Percentiles rank a stretch among this genome's conserved stretches.
Evolutionary conservation across 495 filamentous ascomycete species (phyloP).

Genomic region (Pyrenula massariospora): DNA sequence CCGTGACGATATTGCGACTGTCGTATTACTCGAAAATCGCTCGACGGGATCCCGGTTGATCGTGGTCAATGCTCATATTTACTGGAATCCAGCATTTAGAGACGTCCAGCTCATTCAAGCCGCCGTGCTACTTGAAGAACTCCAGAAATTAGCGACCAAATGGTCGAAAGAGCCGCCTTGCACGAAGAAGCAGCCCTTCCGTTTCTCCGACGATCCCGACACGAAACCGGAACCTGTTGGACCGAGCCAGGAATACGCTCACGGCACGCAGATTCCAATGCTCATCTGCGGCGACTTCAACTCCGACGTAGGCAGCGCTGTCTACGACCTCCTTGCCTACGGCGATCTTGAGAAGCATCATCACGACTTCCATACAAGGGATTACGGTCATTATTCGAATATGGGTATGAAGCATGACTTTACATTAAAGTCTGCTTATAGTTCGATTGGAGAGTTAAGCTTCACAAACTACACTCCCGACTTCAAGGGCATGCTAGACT

Average conservation of each 20-base stretch:
- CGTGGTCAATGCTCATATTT: slow-evolving; percentile 84
- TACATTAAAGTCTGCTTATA: slow-evolving; percentile 80
- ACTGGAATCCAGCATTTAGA: slow-evolving; percentile 80
- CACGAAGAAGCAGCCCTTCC: slow-evolving; percentile 67
- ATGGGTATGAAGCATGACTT: slow-evolving; percentile 92
- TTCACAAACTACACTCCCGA: slow-evolving; percentile 95
- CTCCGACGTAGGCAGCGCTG: slow-evolving; percentile 68
- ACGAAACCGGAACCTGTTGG: slow-evolving; percentile 36
- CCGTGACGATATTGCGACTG: slow-evolving; percentile 86
- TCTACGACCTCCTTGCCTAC: slow-evolving; percentile 75
- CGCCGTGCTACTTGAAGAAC: slow-evolving; percentile 83
- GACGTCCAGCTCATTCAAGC: slow-evolving; percentile 95
- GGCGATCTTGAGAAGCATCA: slow-evolving; percentile 64
- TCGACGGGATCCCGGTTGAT: slow-evolving; percentile 79
- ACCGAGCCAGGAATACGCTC: slow-evolving; percentile 68
- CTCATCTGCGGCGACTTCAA: slow-evolving; percentile 95
- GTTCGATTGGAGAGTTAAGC: slow-evolving; percentile 60
- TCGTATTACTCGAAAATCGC: slow-evolving; percentile 84
- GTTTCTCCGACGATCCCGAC: slow-evolving; percentile 45
- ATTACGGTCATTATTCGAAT: slow-evolving; percentile 83
- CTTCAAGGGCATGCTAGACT: slow-evolving; percentile 86
- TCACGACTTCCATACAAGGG: slow-evolving; percentile 56
- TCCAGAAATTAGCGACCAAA: slow-evolving; percentile 70
- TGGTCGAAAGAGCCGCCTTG: slow-evolving; percentile 66
- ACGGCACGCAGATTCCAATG: slow-evolving; percentile 76